A percentile compares a stretch with the other conserved stretches of the same genome.
These are phyloP conservation scores for Mortierella polycephala DNA, from an alignment of 371 early-diverging fungal species.

Conservation along the genomic window DNA sequence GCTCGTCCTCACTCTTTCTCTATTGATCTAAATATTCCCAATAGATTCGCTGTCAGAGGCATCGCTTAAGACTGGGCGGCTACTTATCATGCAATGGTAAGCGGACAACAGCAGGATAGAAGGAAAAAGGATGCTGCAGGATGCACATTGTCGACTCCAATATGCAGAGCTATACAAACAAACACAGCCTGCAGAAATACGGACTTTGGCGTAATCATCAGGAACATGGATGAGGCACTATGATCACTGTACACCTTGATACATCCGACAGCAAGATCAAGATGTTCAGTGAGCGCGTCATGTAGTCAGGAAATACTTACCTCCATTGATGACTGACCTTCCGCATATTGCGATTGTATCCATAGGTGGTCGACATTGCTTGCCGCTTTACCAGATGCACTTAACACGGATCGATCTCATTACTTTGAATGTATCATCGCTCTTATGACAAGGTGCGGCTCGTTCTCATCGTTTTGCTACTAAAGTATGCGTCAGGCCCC, in stretches of 20 bases:
- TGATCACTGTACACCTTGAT: neutral
- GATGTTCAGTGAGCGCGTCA: too few species aligned
- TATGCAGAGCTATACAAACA: too few species aligned
- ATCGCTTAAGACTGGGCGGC: slow-evolving; percentile 47
- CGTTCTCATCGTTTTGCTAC: neutral
- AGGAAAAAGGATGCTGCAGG: too few species aligned
- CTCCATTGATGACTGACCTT: neutral
- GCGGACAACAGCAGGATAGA: neutral
- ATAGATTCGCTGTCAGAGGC: slow-evolving; percentile 50
- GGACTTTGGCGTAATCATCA: neutral
- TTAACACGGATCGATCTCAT: slow-evolving; percentile 52
- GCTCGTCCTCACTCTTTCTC: neutral
- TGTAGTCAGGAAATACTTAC: neutral
- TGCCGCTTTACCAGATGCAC: slow-evolving; percentile 40
- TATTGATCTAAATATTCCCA: too few species aligned
- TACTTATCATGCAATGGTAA: slow-evolving; percentile 55
- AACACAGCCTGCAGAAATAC: too few species aligned
- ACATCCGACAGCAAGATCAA: too few species aligned
- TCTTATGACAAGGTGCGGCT: slow-evolving; percentile 57
- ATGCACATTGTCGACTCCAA: neutral
- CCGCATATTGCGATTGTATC: neutral
- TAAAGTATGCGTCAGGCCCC: too few species aligned
- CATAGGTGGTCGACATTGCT: slow-evolving; percentile 58
- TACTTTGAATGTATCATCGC: slow-evolving; percentile 61
- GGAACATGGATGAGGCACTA: neutral